Percentiles rank a stretch among this genome's conserved stretches.
phyloP scores from a whole-genome alignment of 192 early-diverging fungal genomes.

The Rhizoclosmatium sp. region DNA sequence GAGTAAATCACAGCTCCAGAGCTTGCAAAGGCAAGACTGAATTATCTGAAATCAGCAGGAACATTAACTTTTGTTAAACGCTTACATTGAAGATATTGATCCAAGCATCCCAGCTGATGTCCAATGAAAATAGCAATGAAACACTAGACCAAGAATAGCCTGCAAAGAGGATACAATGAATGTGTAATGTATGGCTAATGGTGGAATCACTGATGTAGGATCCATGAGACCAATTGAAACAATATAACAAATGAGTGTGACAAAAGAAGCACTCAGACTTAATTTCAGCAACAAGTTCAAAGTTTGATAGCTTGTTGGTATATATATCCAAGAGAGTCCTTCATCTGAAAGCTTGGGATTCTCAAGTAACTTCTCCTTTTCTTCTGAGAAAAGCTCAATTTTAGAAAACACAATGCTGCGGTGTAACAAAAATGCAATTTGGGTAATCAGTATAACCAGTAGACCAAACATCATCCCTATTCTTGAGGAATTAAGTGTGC shows the following conservation, averaged over 20 bases:
- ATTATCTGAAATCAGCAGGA: not conserved
- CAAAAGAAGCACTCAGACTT: not conserved
- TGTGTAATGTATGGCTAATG: conserved; percentile 12
- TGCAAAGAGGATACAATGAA: conserved; percentile 18
- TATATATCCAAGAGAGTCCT: conserved; percentile 28
- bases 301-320: conserved; percentile 6
- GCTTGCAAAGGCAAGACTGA: not conserved
- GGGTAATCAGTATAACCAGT: not conserved
- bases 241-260: conserved; percentile 1
- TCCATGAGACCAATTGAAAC: not conserved
- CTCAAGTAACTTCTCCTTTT: conserved; percentile 1
- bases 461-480: conserved; percentile 21
- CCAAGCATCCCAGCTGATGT: conserved; percentile 19
- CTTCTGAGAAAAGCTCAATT: conserved; percentile 6
- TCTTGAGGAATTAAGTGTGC: not conserved
- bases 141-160: conserved; percentile 18
- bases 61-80: not conserved
- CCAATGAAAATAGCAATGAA: conserved; percentile 25
- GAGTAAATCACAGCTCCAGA: conserved; percentile 21
- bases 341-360: conserved; percentile 18
- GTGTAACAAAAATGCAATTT: conserved; percentile 17
- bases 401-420: conserved; percentile 2
- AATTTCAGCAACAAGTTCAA: not conserved
- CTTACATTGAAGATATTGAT: not conserved
- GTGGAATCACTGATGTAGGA: not conserved